Percentiles rank a stretch among this genome's conserved stretches.
Evolutionary conservation across 768 basidiomycete genomes (phyloP).

Genomic region (Boletus insuetus): DNA sequence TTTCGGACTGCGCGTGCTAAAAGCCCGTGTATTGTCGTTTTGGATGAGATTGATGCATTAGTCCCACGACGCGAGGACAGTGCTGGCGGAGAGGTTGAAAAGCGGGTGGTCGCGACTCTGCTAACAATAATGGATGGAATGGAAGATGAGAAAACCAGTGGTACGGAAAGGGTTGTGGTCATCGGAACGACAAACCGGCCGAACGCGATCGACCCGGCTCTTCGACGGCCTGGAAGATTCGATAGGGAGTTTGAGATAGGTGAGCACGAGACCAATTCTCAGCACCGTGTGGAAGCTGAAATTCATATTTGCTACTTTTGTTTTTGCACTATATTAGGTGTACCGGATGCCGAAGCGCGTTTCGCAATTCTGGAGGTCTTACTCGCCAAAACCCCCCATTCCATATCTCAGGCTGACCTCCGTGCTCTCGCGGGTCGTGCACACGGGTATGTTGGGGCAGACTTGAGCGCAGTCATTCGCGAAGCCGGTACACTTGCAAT

Average conservation of each 20-base stretch:
- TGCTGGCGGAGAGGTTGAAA: conserved; percentile 92
- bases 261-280: conserved; percentile 26
- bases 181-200: conserved; percentile 96
- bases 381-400: conserved; percentile 76
- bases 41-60: conserved; percentile 95
- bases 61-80: conserved; percentile 89
- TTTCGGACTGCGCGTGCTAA: conserved; percentile 80
- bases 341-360: conserved; percentile 86
- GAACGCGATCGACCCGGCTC: conserved; percentile 92
- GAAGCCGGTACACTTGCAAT: conserved; percentile 92
- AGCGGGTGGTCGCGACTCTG: conserved; percentile 91
- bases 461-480: conserved; percentile 87
- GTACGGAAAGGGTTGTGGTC: conserved; percentile 73
- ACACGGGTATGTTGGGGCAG: conserved; percentile 97
- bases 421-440: conserved; percentile 68
- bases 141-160: conserved; percentile 44
- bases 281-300: neutral
- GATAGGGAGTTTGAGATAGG: conserved; percentile 97
- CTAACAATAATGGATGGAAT: conserved; percentile 95
- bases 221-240: conserved; percentile 86
- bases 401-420: conserved; percentile 59
- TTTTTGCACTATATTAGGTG: conserved; percentile 47
- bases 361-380: conserved; percentile 85
- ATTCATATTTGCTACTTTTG: neutral
- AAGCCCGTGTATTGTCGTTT: conserved; percentile 88